Percentiles rank a stretch among this genome's conserved stretches.
These are phyloP conservation scores for Fragosphaeria purpurea DNA, from an alignment of 2,329 filamentous ascomycete species.

Conservation along the genomic window DNA sequence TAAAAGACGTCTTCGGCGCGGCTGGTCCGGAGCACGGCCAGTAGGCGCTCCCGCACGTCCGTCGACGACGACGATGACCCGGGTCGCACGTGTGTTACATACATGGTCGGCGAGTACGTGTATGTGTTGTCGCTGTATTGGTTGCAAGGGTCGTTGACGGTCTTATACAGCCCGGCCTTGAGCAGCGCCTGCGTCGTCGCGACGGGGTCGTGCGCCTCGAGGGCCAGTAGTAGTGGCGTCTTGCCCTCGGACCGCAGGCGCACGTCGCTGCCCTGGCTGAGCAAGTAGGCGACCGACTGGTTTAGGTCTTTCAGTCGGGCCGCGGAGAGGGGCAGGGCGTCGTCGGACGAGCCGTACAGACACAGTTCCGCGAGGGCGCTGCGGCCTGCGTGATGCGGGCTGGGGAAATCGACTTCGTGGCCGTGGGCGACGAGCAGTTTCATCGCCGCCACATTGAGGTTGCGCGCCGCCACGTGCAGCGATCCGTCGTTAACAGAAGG, in stretches of 20 bases:
- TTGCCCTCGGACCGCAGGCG: slow-evolving; percentile 46
- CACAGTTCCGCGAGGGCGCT: slow-evolving; percentile 56
- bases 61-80: slow-evolving; percentile 27
- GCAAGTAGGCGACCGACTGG: slow-evolving; percentile 45
- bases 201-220: slow-evolving; percentile 46
- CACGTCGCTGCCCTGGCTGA: slow-evolving; percentile 47
- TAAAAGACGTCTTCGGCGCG: slow-evolving; percentile 45
- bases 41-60: slow-evolving; percentile 30
- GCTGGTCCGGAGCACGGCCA: slow-evolving; percentile 40
- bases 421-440: slow-evolving; percentile 46
- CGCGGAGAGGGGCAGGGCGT: slow-evolving; percentile 31
- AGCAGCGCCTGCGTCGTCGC: slow-evolving; percentile 47
- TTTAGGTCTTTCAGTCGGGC: slow-evolving; percentile 44
- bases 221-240: slow-evolving; percentile 48
- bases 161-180: slow-evolving; percentile 55
- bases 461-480: slow-evolving; percentile 53
- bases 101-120: slow-evolving; percentile 57
- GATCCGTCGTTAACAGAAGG: slow-evolving; percentile 54
- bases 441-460: slow-evolving; percentile 47
- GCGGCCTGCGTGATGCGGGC: slow-evolving; percentile 49
- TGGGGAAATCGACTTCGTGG: slow-evolving; percentile 57
- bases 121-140: slow-evolving; percentile 40
- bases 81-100: slow-evolving; percentile 41
- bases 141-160: slow-evolving; percentile 51
- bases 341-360: slow-evolving; percentile 42